Conservation (phyloP, 2,329 filamentous ascomycete species). For the Sphaerostilbella broomeana region DNA sequence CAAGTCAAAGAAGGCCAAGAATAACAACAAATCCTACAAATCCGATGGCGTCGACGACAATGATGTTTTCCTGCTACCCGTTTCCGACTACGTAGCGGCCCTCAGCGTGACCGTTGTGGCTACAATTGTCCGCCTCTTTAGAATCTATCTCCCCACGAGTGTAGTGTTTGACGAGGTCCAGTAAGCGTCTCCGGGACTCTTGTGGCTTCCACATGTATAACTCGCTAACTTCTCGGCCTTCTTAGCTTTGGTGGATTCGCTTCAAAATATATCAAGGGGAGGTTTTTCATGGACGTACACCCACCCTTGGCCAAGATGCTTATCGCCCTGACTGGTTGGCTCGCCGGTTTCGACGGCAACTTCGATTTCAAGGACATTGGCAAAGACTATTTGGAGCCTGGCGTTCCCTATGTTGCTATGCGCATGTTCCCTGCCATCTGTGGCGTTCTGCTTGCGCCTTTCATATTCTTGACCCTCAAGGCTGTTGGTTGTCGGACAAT, state of each 20-base stretch:
- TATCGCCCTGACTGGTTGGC: conserved; percentile 88
- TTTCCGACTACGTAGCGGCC: conserved; percentile 75
- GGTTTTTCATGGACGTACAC: conserved; percentile 99
- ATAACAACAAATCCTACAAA: conserved; percentile 55
- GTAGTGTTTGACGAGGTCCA: conserved; percentile 99
- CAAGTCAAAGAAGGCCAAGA: conserved; percentile 33
- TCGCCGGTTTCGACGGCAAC: conserved; percentile 88
- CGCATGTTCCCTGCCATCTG: conserved; percentile 84
- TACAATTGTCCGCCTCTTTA: conserved; percentile 77
- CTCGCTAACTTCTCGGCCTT: conserved; percentile 16
- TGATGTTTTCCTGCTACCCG: conserved; percentile 82
- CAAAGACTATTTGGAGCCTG: conserved; percentile 93
- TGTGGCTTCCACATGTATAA: background rate
- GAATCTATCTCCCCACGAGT: conserved; percentile 91
- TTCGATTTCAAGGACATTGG: conserved; percentile 99
- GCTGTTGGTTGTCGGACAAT: conserved; percentile 80
- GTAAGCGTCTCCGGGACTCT: conserved; percentile 53
- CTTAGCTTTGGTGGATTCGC: conserved; percentile 92
- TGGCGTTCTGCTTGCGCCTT: conserved; percentile 80
- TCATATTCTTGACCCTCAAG: conserved; percentile 92
- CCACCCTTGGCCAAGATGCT: conserved; percentile 94
- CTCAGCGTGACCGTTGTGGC: conserved; percentile 67
- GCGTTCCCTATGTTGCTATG: conserved; percentile 97
- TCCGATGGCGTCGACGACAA: conserved; percentile 80
- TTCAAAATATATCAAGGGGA: conserved; percentile 98